These are phyloP conservation scores for Selaginella moellendorffii DNA, from an alignment of 75 land plant species.

Conservation along the genomic window DNA sequence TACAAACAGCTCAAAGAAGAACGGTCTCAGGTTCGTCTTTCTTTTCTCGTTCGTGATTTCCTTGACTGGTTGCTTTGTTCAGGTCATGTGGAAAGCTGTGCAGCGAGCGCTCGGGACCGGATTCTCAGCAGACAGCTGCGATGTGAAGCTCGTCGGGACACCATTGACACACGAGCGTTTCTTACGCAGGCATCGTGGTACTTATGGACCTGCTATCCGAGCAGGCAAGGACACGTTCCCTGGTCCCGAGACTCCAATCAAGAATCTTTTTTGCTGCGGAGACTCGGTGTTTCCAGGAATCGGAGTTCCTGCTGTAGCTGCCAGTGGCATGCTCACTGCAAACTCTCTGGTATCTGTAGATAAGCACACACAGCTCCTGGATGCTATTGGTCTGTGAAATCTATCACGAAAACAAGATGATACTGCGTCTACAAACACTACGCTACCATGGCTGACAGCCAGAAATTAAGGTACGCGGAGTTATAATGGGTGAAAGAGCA, in stretches of 20 bases:
- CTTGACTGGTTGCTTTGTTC: constrained; percentile 3
- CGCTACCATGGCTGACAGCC: no score
- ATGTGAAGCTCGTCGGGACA: constrained; percentile 79
- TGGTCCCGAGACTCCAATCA: constrained; percentile 18
- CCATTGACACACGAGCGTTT: constrained; percentile 87
- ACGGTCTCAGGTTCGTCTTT: constrained; percentile 63
- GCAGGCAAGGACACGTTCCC: constrained; percentile 27
- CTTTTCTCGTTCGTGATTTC: not conserved
- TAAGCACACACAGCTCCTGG: constrained; percentile 20
- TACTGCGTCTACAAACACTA: no score
- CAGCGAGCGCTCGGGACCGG: constrained; percentile 79
- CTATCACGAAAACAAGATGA: no score
- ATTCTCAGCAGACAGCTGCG: constrained; percentile 66
- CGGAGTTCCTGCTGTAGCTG: constrained; percentile 35
- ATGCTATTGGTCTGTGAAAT: not conserved
- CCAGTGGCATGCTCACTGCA: constrained; percentile 25
- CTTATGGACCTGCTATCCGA: constrained; percentile 75
- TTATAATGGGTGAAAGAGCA: no score
- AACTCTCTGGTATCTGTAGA: constrained; percentile 24
- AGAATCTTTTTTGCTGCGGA: constrained; percentile 26
- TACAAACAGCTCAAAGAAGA: constrained; percentile 74
- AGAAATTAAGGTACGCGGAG: no score
- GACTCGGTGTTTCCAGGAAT: constrained; percentile 31
- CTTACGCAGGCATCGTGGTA: constrained; percentile 76
- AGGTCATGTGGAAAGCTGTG: constrained; percentile 98